Percentiles rank a stretch among this genome's conserved stretches.
Conservation (phyloP, 257 asterid species). For the Plantago major region DNA sequence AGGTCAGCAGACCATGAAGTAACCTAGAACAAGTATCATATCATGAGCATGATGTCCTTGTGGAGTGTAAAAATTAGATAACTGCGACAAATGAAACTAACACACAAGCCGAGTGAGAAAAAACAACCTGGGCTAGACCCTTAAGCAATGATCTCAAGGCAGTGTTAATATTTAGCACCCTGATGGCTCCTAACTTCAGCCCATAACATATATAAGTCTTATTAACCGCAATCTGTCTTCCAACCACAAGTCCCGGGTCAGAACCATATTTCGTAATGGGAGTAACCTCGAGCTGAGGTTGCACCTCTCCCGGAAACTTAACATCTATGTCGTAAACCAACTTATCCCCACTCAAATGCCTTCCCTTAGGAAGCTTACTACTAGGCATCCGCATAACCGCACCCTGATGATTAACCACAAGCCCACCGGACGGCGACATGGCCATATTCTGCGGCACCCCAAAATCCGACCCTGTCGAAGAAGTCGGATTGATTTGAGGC, state of each 20-base stretch:
- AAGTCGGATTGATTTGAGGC: conserved; percentile 47
- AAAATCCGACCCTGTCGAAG: conserved; percentile 68
- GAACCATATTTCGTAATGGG: conserved; percentile 95
- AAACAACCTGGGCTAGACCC: conserved; percentile 83
- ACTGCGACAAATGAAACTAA: neutral
- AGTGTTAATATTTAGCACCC: conserved; percentile 89
- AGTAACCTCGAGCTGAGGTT: conserved; percentile 98
- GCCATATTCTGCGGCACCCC: conserved; percentile 30
- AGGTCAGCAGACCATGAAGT: too few species aligned
- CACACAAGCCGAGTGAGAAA: neutral
- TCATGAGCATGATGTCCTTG: too few species aligned
- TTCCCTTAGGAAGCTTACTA: conserved; percentile 86
- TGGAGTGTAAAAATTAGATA: too few species aligned
- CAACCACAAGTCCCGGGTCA: conserved; percentile 89
- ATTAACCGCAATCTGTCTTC: conserved; percentile 93
- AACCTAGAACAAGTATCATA: too few species aligned
- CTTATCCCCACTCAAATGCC: conserved; percentile 70
- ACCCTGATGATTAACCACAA: conserved; percentile 40
- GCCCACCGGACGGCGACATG: conserved; percentile 34
- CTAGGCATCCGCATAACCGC: conserved; percentile 77
- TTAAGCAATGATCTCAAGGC: conserved; percentile 93
- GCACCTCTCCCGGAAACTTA: conserved; percentile 83
- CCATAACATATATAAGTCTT: conserved; percentile 94
- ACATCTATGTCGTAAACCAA: conserved; percentile 71
- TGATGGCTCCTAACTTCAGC: conserved; percentile 76